phyloP scores from a whole-genome alignment of 331 rosid species.

The Dryas integrifolia region DNA sequence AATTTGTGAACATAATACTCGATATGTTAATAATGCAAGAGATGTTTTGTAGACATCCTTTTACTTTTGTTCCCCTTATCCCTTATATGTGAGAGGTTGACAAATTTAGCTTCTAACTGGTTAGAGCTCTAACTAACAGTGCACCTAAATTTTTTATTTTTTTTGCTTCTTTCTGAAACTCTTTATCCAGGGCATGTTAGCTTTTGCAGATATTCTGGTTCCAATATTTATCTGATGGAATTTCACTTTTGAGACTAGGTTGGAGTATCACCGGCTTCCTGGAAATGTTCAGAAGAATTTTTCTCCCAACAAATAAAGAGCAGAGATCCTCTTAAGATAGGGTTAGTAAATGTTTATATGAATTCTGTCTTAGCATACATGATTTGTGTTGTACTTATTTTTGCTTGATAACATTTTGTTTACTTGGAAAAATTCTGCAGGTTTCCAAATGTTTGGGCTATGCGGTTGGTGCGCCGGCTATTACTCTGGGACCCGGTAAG shows the following conservation, averaged over 20 bases:
- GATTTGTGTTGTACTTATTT: neutral
- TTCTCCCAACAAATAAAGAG: slow-evolving; percentile 70
- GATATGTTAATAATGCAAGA: neutral
- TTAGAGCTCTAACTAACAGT: neutral
- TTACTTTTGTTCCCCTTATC: neutral
- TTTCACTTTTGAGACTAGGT: slow-evolving; percentile 43
- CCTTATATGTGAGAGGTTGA: neutral
- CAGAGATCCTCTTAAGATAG: slow-evolving; percentile 89
- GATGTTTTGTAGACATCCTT: neutral
- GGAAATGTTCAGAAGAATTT: slow-evolving; percentile 96
- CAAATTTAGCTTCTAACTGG: neutral
- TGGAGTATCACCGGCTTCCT: slow-evolving; percentile 80
- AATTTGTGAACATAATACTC: neutral
- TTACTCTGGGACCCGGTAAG: slow-evolving; percentile 86
- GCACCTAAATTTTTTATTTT: neutral
- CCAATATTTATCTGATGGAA: slow-evolving; percentile 14
- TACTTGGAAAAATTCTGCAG: slow-evolving; percentile 38
- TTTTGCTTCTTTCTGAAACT: neutral
- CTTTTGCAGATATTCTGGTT: slow-evolving; percentile 19
- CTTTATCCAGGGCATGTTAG: neutral
- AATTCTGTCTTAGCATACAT: neutral
- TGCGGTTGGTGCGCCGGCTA: slow-evolving; percentile 77
- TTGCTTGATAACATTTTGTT: slow-evolving; percentile 17
- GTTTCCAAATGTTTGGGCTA: slow-evolving; percentile 73
- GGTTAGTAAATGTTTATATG: slow-evolving; percentile 46